Evolutionary conservation across 345 rosid genomes (phyloP).

Genomic region (Citrus hindsii): DNA sequence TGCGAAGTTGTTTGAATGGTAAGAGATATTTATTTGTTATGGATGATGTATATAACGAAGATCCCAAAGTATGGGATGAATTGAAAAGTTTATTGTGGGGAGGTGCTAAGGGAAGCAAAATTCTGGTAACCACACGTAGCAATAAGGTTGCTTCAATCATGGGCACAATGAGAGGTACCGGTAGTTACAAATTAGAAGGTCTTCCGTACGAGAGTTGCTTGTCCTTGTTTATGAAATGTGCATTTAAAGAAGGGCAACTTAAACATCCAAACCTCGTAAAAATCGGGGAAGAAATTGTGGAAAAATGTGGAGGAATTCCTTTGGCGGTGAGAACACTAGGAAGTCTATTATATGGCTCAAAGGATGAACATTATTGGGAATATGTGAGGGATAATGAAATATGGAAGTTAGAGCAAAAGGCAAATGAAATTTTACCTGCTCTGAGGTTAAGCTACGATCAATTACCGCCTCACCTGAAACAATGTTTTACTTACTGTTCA

Average conservation of each 20-base stretch:
- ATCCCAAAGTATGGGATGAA: no score
- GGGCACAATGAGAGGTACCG: neutral
- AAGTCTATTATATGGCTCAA: no score
- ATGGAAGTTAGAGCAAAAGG: no score
- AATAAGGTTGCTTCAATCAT: neutral
- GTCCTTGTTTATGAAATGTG: neutral
- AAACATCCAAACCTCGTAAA: neutral
- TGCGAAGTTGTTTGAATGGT: neutral
- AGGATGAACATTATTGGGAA: no score
- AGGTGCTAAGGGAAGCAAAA: neutral
- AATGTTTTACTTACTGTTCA: no score
- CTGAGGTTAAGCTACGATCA: no score
- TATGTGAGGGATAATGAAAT: no score
- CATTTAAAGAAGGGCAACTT: neutral
- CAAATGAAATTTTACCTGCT: no score
- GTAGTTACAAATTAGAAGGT: neutral
- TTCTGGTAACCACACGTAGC: constrained; percentile 12
- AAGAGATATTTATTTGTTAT: constrained; percentile 6
- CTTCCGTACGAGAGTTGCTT: neutral
- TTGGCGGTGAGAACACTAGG: no score
- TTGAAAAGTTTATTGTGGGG: no score
- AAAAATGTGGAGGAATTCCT: no score
- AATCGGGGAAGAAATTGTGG: neutral
- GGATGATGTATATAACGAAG: constrained; percentile 15
- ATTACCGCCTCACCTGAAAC: no score